phyloP scores from a whole-genome alignment of 1,284 basidiomycete species.

The Fomitopsis pinicola region DNA sequence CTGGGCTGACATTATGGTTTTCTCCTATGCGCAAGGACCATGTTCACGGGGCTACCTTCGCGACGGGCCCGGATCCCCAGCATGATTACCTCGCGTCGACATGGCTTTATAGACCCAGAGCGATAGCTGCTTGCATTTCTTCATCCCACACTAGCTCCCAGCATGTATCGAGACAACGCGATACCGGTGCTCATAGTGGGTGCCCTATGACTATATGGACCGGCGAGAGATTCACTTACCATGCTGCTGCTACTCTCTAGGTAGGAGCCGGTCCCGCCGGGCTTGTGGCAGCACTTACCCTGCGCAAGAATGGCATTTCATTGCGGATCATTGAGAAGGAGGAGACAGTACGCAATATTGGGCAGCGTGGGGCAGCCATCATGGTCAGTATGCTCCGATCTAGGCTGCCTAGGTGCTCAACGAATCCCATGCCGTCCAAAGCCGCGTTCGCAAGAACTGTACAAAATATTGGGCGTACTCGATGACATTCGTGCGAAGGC shows the following conservation, averaged over 20 bases:
- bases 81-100: no score
- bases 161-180: background rate
- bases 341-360: constrained; percentile 10
- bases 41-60: background rate
- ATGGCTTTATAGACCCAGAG: background rate
- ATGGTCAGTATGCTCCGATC: constrained; percentile 16
- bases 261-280: constrained; percentile 24
- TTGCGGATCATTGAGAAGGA: constrained; percentile 35
- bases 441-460: constrained; percentile 18
- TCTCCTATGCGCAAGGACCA: no score
- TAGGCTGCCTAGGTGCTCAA: background rate
- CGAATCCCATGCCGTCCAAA: background rate
- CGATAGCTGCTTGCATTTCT: background rate
- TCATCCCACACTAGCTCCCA: background rate
- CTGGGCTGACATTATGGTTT: no score
- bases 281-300: constrained; percentile 19
- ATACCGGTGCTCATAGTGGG: background rate
- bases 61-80: no score
- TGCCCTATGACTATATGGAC: background rate
- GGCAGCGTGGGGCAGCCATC: constrained; percentile 25
- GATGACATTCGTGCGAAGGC: constrained; percentile 7
- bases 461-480: constrained; percentile 16
- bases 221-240: background rate
- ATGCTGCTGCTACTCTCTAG: constrained; percentile 9
- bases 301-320: constrained; percentile 22